phyloP scores from a whole-genome alignment of 352 stramenopile genomes.

The Globisporangium alternatum region DNA sequence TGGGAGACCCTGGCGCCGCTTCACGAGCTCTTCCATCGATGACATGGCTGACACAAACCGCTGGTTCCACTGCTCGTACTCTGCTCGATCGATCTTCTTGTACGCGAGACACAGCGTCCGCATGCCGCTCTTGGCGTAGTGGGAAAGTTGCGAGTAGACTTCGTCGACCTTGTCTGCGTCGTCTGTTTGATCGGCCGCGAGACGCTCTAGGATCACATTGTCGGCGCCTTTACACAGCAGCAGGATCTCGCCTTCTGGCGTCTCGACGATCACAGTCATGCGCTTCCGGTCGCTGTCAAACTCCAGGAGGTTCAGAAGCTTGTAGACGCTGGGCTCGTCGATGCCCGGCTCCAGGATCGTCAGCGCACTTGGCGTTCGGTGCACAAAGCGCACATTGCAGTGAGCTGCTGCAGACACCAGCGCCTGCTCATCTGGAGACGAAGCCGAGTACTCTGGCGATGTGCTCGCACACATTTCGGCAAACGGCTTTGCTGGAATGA shows the following conservation, averaged over 20 bases:
- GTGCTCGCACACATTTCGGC: constrained; percentile 77
- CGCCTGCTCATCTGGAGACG: constrained; percentile 78
- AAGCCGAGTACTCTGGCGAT: constrained; percentile 70
- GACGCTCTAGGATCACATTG: constrained; percentile 75
- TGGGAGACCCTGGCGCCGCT: constrained; percentile 51
- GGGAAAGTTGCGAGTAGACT: constrained; percentile 51
- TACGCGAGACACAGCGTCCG: constrained; percentile 75
- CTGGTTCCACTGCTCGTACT: constrained; percentile 62
- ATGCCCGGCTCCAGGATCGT: constrained; percentile 49
- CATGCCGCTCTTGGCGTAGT: constrained; percentile 71
- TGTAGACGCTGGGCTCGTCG: constrained; percentile 57
- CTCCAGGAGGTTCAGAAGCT: constrained; percentile 93
- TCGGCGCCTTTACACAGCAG: constrained; percentile 80
- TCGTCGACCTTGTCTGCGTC: constrained; percentile 25
- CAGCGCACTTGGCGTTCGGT: constrained; percentile 61
- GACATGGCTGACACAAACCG: constrained; percentile 49
- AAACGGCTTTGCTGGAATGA: constrained; percentile 70
- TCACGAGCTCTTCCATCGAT: constrained; percentile 74
- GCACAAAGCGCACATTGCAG: constrained; percentile 78
- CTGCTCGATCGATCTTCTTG: constrained; percentile 43
- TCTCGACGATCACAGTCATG: constrained; percentile 95
- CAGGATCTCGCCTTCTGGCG: constrained; percentile 48
- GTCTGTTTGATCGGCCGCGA: constrained; percentile 21
- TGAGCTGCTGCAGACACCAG: constrained; percentile 70
- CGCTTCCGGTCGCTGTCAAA: constrained; percentile 98